Conservation (phyloP, 2,329 filamentous ascomycete genomes). For the Sporothrix schenckii region DNA sequence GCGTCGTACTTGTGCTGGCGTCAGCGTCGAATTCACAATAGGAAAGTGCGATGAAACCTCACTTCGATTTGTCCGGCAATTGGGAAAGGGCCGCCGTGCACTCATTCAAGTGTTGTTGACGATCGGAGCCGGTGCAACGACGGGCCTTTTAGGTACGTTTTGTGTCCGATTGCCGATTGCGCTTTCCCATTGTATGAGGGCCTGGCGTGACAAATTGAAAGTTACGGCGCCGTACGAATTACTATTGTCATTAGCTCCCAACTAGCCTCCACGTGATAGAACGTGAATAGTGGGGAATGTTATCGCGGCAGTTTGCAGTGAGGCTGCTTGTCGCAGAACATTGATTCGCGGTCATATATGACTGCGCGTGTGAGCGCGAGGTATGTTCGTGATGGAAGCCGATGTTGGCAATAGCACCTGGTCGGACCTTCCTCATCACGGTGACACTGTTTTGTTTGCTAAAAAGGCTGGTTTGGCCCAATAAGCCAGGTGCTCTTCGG, state of each 20-base stretch:
- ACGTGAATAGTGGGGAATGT: not conserved
- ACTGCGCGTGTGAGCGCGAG: not conserved
- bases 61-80: not conserved
- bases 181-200: constrained; percentile 1
- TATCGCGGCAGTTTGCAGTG: not conserved
- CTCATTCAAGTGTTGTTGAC: not conserved
- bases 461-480: not conserved
- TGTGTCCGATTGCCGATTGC: constrained; percentile 20
- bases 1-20: not conserved
- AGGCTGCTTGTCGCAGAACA: not conserved
- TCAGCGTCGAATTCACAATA: not conserved
- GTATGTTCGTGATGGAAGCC: not conserved
- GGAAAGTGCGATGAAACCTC: not conserved
- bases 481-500: not conserved
- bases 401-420: not conserved
- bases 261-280: too few relatives aligned
- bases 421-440: not conserved
- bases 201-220: not conserved
- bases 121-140: not conserved
- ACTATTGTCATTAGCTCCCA: not conserved
- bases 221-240: not conserved
- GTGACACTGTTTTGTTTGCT: not conserved
- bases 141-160: not conserved
- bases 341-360: not conserved
- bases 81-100: not conserved